Conservation (phyloP, 768 basidiomycete species). For the Zangia roseola region DNA sequence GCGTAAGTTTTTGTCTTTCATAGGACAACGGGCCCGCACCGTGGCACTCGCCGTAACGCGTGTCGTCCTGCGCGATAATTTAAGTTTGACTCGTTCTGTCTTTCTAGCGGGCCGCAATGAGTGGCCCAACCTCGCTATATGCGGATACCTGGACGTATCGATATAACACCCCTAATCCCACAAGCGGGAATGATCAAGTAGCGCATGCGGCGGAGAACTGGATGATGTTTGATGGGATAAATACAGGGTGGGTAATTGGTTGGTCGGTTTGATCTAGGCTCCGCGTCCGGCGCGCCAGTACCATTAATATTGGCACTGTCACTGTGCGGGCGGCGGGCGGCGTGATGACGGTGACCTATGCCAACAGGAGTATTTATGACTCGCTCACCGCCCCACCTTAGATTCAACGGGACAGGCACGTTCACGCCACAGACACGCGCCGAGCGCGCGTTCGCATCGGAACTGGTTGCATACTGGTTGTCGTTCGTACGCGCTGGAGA, state of each 20-base stretch:
- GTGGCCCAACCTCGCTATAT: slow-evolving; percentile 35
- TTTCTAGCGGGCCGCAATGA: slow-evolving; percentile 46
- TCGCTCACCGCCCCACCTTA: slow-evolving; percentile 25
- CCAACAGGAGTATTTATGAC: slow-evolving; percentile 7
- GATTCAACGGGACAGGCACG: slow-evolving; percentile 51
- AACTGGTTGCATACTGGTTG: slow-evolving; percentile 65
- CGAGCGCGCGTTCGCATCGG: slow-evolving; percentile 52
- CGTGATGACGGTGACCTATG: no score
- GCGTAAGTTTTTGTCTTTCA: slow-evolving; percentile 36
- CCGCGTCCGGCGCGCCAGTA: no score
- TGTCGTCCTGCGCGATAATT: no score
- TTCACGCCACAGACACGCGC: slow-evolving; percentile 46
- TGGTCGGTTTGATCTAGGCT: no score
- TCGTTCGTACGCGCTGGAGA: slow-evolving; percentile 59
- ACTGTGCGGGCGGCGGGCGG: background rate
- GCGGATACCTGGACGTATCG: slow-evolving; percentile 52
- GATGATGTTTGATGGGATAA: slow-evolving; percentile 65
- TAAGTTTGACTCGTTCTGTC: slow-evolving; percentile 1
- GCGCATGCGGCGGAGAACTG: slow-evolving; percentile 61
- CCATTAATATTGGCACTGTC: no score
- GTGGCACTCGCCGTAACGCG: no score
- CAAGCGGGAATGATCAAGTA: slow-evolving; percentile 35
- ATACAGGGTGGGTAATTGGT: slow-evolving; percentile 48
- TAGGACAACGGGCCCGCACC: no score
- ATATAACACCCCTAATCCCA: slow-evolving; percentile 57